A percentile compares a stretch with the other conserved stretches of the same genome.
phyloP scores from a whole-genome alignment of 202 grass and related monocot species.

The Panicum virgatum region DNA sequence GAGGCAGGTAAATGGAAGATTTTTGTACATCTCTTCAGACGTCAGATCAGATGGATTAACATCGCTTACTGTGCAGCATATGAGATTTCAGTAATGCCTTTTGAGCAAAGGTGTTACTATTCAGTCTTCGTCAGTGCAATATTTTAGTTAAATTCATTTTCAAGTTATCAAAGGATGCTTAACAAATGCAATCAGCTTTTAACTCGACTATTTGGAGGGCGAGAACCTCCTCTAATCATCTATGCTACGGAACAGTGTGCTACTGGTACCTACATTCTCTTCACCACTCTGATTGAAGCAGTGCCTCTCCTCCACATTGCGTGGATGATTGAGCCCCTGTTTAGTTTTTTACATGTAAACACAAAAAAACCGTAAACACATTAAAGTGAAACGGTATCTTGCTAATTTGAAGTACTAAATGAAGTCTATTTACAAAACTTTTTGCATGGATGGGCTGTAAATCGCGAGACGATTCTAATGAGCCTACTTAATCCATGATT shows the following conservation, averaged over 20 bases:
- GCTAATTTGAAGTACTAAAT: too few relatives aligned
- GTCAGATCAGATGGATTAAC: conserved; percentile 1
- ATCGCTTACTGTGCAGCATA: background rate
- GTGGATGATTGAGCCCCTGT: conserved; percentile 30
- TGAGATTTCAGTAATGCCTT: conserved; percentile 4
- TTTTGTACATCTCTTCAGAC: background rate
- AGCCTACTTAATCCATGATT: too few relatives aligned
- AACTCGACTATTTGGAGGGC: background rate
- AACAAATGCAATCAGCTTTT: background rate
- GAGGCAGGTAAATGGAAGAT: conserved; percentile 6
- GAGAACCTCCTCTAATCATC: conserved; percentile 8
- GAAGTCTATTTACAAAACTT: too few relatives aligned
- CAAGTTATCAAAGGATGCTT: background rate
- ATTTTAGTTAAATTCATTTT: background rate
- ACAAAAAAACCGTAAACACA: too few relatives aligned
- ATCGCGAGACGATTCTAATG: too few relatives aligned
- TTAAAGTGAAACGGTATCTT: too few relatives aligned
- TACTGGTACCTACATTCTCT: conserved; percentile 34
- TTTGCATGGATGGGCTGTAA: too few relatives aligned
- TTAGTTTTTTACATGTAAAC: too few relatives aligned
- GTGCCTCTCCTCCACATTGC: conserved; percentile 31
- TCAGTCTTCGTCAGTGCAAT: background rate
- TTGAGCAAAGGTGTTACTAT: background rate
- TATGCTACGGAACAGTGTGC: conserved; percentile 1
- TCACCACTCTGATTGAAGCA: conserved; percentile 35